phyloP scores from a whole-genome alignment of 306 rosid species.

The Betula pendula region DNA sequence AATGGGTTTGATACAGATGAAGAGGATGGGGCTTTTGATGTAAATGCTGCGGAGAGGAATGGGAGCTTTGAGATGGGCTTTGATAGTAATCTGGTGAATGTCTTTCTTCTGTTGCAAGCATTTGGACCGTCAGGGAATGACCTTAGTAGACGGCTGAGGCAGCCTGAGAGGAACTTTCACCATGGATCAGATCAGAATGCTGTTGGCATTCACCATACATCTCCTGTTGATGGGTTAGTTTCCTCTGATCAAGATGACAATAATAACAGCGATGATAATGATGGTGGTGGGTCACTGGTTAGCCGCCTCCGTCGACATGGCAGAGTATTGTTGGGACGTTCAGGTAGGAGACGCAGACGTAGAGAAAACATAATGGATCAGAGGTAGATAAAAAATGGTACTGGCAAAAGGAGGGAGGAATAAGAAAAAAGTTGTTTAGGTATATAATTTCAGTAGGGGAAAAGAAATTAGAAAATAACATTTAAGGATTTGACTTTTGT shows the following conservation, averaged over 20 bases:
- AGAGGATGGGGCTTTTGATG: constrained; percentile 57
- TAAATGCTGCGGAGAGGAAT: constrained; percentile 51
- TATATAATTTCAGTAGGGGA: constrained; percentile 42
- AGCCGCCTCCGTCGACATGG: constrained; percentile 76
- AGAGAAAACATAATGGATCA: constrained; percentile 50
- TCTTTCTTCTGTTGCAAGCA: constrained; percentile 82
- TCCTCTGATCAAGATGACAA: constrained; percentile 56
- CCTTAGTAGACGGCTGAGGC: constrained; percentile 57
- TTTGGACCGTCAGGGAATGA: constrained; percentile 69
- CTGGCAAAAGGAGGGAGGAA: constrained; percentile 56
- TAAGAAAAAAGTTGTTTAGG: constrained; percentile 45
- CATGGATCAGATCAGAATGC: constrained; percentile 41
- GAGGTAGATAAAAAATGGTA: constrained; percentile 29
- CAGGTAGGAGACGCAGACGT: constrained; percentile 78
- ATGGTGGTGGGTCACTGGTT: constrained; percentile 62
- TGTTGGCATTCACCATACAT: constrained; percentile 30
- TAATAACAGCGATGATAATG: constrained; percentile 31
- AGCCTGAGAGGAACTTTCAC: constrained; percentile 47
- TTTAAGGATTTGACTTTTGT: constrained; percentile 41
- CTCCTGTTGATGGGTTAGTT: constrained; percentile 45
- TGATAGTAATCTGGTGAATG: constrained; percentile 72
- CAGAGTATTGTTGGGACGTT: constrained; percentile 62
- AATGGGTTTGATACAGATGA: constrained; percentile 59
- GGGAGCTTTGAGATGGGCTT: constrained; percentile 68
- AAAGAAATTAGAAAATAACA: constrained; percentile 39